Evolutionary conservation across 495 filamentous ascomycete genomes (phyloP).

Genomic region (Achaetomiella virescens): DNA sequence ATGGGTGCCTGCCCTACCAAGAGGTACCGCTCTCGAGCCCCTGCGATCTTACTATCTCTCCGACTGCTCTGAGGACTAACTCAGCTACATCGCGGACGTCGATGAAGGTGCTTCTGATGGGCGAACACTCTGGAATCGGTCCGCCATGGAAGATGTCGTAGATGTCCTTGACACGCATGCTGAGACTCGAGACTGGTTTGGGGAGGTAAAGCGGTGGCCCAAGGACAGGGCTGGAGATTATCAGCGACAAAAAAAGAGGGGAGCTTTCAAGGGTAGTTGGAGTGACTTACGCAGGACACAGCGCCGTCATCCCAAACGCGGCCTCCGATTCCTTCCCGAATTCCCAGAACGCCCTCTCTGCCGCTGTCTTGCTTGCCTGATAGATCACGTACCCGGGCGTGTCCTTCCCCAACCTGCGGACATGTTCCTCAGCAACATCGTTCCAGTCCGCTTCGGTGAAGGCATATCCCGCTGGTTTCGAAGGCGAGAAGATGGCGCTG

Average conservation of each 20-base stretch:
- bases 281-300: conserved; percentile 22
- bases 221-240: conserved; percentile 14
- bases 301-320: conserved; percentile 12
- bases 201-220: conserved; percentile 29
- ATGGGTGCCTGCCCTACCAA: conserved; percentile 14
- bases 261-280: too few relatives aligned
- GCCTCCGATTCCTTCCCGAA: conserved; percentile 13
- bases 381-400: conserved; percentile 26
- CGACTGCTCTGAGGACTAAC: conserved; percentile 25
- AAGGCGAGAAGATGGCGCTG: conserved; percentile 32
- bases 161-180: conserved; percentile 25
- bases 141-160: conserved; percentile 25
- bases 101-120: conserved; percentile 25
- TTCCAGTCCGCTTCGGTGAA: conserved; percentile 35
- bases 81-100: conserved; percentile 35
- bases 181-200: conserved; percentile 17
- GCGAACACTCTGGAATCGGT: conserved; percentile 19
- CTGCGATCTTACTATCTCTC: conserved; percentile 16
- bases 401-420: conserved; percentile 12
- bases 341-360: conserved; percentile 31
- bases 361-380: conserved; percentile 31
- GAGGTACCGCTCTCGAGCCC: conserved; percentile 23
- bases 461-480: conserved; percentile 10
- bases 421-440: conserved; percentile 22
- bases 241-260: background rate